These are phyloP conservation scores for Colletotrichum chlorophyti DNA, from an alignment of 2,329 filamentous ascomycete species.

Conservation along the genomic window DNA sequence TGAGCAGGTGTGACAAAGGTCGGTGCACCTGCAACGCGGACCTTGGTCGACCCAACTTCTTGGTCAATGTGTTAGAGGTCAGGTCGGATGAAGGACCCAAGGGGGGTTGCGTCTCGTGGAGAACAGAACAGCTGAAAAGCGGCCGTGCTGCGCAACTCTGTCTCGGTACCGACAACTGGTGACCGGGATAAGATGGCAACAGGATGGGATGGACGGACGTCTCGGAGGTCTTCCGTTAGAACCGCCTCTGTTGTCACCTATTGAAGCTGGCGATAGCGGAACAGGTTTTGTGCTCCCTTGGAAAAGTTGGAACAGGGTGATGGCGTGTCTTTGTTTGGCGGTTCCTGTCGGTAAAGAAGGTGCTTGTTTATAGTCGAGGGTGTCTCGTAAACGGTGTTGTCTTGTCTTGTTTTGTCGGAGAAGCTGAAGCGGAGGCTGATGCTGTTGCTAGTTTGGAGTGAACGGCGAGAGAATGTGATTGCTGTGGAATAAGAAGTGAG, in stretches of 20 bases:
- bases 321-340: slow-evolving; percentile 4
- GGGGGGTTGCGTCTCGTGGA: slow-evolving; percentile 11
- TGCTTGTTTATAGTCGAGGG: not conserved
- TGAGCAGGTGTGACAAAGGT: slow-evolving; percentile 18
- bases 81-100: slow-evolving; percentile 26
- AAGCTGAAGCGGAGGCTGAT: too few relatives aligned
- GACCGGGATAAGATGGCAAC: too few relatives aligned
- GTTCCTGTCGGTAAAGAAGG: slow-evolving; percentile 7
- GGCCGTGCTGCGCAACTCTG: slow-evolving; percentile 20
- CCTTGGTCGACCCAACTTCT: slow-evolving; percentile 23
- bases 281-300: not conserved
- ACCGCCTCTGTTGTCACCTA: slow-evolving; percentile 6
- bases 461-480: slow-evolving; percentile 1
- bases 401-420: too few relatives aligned
- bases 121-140: too few relatives aligned
- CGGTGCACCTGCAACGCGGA: slow-evolving; percentile 23
- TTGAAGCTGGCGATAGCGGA: not conserved
- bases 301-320: not conserved
- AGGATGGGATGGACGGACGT: slow-evolving; percentile 21
- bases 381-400: slow-evolving; percentile 8
- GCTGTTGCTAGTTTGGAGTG: slow-evolving; percentile 12
- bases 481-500: not conserved
- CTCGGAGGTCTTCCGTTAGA: slow-evolving; percentile 8
- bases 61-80: slow-evolving; percentile 12
- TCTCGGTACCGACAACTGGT: slow-evolving; percentile 17